Evolutionary conservation across 805 yeast species (phyloP), one percentile per base, ranked within the genome.

Genomic region (Lipomyces starkeyi): DNA sequence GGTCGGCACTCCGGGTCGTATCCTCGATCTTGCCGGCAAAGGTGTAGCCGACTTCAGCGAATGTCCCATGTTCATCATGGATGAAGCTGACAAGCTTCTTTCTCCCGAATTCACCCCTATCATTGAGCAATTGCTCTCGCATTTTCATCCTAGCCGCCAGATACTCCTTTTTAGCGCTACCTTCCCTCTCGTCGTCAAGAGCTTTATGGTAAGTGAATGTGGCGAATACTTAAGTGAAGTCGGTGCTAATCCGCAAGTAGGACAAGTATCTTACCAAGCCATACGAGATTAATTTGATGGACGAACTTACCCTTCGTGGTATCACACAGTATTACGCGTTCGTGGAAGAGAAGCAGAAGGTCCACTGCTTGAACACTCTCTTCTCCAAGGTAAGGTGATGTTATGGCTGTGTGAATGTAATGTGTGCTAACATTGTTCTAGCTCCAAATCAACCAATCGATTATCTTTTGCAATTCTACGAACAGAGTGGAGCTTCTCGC

Each of bases 1-100:
- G 69, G 99, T 95, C 56, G 99, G 98, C 73, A 95, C 99, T 43
- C 98, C 98, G 2, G 99, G 99, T 74, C 89, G 99, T 83, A 93
- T 95, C 52, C 85, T 95, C 69, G 99, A 95, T 80, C 86, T 95
- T 77, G 97, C 98, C 6, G 85, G 93, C 40, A 89, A 97, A 83
- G 84, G 86, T 63, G 84, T 94, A 64, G 97, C 97, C 13, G 97
- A 94, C 77, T 85, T 95, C 68, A 87, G 91, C 64, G 90, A 89
- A 70, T 91, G 97, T 80, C 88, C 90, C 58, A 83, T 91, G 78
- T 93, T 95, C 78, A 88, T 96, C 63, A 93, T 95, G 98, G 99
- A 95, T 80, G 99, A 95, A 84, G 99, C 99, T 66, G 99, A 95
- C 80, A 95, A 95, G 80, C 91, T 95, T 90, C 85, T 95, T 68